These are phyloP conservation scores for Daldinia decipiens DNA, from an alignment of 495 filamentous ascomycete species.

Conservation along the genomic window DNA sequence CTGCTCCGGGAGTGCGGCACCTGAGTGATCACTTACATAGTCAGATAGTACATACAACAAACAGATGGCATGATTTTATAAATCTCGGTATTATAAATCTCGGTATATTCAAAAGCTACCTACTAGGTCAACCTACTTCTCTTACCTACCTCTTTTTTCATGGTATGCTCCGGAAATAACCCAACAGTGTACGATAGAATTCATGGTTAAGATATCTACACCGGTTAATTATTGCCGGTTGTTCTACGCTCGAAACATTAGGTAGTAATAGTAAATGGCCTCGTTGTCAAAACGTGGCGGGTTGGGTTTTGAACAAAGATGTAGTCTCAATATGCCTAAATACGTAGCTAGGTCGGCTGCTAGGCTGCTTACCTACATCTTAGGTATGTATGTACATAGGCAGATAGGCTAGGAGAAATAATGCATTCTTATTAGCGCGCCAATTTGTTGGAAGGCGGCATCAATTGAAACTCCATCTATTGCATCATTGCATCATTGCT, in stretches of 20 bases:
- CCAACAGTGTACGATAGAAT: too few species aligned
- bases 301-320: constrained; percentile 15
- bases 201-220: neutral
- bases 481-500: constrained; percentile 29
- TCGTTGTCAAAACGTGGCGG: constrained; percentile 19
- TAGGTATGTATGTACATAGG: too few species aligned
- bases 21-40: neutral
- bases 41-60: too few species aligned
- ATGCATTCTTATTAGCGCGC: neutral
- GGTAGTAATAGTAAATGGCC: neutral
- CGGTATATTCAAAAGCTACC: too few species aligned
- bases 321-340: constrained; percentile 5
- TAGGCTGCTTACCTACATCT: too few species aligned
- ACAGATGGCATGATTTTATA: neutral
- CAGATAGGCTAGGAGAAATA: neutral
- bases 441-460: neutral
- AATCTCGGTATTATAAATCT: neutral
- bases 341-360: neutral
- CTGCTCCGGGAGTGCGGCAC: neutral
- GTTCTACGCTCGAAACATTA: constrained; percentile 2
- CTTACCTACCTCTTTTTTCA: too few species aligned
- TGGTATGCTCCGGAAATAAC: too few species aligned
- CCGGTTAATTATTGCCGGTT: neutral
- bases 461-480: constrained; percentile 5
- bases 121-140: too few species aligned